phyloP scores from a whole-genome alignment of 176 grass and related monocot species.

The Echinochloa phyllopogon region DNA sequence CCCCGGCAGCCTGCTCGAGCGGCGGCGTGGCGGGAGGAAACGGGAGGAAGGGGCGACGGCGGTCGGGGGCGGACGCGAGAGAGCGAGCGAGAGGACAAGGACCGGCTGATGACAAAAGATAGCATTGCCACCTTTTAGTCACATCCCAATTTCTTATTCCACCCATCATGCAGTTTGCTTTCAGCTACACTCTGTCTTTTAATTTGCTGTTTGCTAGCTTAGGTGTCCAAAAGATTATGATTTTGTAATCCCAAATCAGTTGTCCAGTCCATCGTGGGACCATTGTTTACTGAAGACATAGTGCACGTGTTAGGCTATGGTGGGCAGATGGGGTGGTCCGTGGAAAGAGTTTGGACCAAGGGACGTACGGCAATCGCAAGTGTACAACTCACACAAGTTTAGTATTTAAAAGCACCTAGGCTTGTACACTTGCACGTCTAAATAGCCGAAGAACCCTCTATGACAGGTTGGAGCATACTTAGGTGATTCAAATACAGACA shows the following conservation, averaged over 20 bases:
- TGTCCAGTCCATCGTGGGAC: constrained; percentile 16
- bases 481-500: no score
- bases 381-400: not conserved
- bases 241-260: not conserved
- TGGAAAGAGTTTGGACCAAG: not conserved
- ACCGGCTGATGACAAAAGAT: no score
- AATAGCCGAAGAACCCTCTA: no score
- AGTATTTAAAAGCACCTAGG: not conserved
- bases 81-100: no score
- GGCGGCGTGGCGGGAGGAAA: no score
- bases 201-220: not conserved
- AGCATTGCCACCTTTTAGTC: constrained; percentile 15
- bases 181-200: not conserved
- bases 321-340: not conserved
- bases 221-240: constrained; percentile 34
- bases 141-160: constrained; percentile 30
- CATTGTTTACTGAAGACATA: not conserved
- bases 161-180: constrained; percentile 6
- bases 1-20: no score
- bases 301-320: constrained; percentile 20
- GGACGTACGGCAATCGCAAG: not conserved
- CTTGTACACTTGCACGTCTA: no score
- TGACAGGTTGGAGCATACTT: no score
- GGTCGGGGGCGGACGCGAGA: no score
- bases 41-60: no score